Evolutionary conservation across 2,329 filamentous ascomycete species (phyloP).

Genomic region (Fusarium tupiense): DNA sequence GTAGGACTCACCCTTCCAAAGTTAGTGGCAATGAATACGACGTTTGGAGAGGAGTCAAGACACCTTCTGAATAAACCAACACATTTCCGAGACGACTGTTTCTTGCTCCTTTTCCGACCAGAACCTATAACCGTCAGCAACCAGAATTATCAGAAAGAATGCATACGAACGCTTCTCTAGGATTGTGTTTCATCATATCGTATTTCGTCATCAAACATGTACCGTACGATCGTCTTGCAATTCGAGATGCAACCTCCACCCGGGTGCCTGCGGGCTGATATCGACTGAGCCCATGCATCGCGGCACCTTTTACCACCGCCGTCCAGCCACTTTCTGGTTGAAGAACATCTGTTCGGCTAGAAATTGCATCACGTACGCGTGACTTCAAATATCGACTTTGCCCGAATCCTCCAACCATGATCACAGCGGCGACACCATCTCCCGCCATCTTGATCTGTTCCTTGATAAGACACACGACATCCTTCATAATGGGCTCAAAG

Average conservation of each 20-base stretch:
- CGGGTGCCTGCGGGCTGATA: constrained; percentile 43
- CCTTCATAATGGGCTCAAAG: constrained; percentile 54
- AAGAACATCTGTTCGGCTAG: constrained; percentile 52
- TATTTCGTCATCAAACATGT: constrained; percentile 50
- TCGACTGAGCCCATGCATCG: constrained; percentile 52
- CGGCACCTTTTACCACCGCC: constrained; percentile 61
- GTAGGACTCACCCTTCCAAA: constrained; percentile 50
- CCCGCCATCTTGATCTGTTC: constrained; percentile 52
- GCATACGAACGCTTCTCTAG: constrained; percentile 48
- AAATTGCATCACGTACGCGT: constrained; percentile 50
- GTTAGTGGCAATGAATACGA: background rate
- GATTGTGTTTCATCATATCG: constrained; percentile 49
- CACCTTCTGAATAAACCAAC: constrained; percentile 54
- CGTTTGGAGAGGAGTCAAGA: background rate
- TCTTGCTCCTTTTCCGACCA: constrained; percentile 52
- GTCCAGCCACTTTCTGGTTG: constrained; percentile 61
- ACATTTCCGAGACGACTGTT: constrained; percentile 51
- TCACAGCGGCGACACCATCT: constrained; percentile 50
- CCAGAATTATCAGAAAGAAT: background rate
- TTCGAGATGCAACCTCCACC: constrained; percentile 48
- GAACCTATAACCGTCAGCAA: constrained; percentile 43
- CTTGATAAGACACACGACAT: constrained; percentile 54
- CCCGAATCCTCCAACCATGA: constrained; percentile 62
- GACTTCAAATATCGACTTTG: constrained; percentile 57
- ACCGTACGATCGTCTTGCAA: constrained; percentile 51